These are phyloP conservation scores for Pleomassaria siparia DNA, from an alignment of 2,329 filamentous ascomycete genomes.

Conservation along the genomic window DNA sequence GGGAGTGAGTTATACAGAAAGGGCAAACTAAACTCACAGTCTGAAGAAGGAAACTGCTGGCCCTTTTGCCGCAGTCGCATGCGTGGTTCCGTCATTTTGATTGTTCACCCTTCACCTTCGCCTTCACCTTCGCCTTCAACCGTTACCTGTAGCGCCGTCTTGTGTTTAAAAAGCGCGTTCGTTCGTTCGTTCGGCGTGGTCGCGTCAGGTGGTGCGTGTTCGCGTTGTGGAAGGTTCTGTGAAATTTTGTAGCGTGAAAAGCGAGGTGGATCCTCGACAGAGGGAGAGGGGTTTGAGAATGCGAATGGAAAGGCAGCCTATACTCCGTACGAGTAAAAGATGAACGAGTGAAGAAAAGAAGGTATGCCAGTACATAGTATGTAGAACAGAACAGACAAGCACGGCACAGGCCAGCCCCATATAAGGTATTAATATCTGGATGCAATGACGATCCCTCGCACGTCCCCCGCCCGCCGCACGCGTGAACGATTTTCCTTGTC, in stretches of 20 bases:
- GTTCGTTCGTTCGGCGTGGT: too few species aligned
- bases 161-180: too few species aligned
- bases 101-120: not conserved
- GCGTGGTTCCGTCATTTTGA: constrained; percentile 51
- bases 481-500: constrained; percentile 11
- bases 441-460: constrained; percentile 2
- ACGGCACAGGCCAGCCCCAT: not conserved
- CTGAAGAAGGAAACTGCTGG: constrained; percentile 48
- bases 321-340: too few species aligned
- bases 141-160: too few species aligned
- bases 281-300: too few species aligned
- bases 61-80: constrained; percentile 51
- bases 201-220: too few species aligned
- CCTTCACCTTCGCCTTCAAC: not conserved
- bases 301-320: too few species aligned
- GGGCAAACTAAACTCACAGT: constrained; percentile 35
- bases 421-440: too few species aligned
- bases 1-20: not conserved
- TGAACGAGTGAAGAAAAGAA: not conserved
- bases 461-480: not conserved
- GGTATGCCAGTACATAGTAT: too few species aligned
- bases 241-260: too few species aligned
- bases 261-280: too few species aligned
- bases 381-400: not conserved
- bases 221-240: too few species aligned